Percentiles rank a stretch among this genome's conserved stretches.
Conservation (phyloP, 2,329 filamentous ascomycete genomes). For the Ophiostoma novo-ulmi region DNA sequence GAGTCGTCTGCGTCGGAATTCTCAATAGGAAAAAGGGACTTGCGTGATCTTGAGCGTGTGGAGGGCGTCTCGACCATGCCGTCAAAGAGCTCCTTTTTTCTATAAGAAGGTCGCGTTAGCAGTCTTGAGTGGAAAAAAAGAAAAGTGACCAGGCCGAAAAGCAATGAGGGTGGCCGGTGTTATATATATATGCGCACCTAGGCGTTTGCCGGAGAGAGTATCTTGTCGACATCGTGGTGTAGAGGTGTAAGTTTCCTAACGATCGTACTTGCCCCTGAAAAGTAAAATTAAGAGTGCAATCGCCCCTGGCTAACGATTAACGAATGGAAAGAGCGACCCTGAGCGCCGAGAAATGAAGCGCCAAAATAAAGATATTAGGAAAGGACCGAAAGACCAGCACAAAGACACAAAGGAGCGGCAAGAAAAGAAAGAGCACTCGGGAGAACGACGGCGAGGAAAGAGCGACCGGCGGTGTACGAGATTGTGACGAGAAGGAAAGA, state of each 20-base stretch:
- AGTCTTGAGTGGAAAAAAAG: background rate
- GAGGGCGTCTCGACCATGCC: slow-evolving; percentile 57
- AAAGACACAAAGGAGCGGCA: slow-evolving; percentile 18
- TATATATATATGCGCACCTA: slow-evolving; percentile 30
- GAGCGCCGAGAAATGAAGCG: background rate
- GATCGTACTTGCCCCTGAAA: slow-evolving; percentile 16
- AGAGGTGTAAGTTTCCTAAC: background rate
- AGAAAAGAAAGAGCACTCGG: slow-evolving; percentile 16
- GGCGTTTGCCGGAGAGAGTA: slow-evolving; percentile 35
- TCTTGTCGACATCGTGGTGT: slow-evolving; percentile 31
- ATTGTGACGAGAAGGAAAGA: slow-evolving; percentile 3
- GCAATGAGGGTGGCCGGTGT: background rate
- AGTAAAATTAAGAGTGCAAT: slow-evolving; percentile 14
- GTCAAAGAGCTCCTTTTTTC: slow-evolving; percentile 58
- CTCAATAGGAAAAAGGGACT: slow-evolving; percentile 43
- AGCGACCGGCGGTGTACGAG: background rate
- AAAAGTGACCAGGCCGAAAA: background rate
- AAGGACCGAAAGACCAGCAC: background rate
- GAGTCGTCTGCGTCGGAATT: slow-evolving; percentile 47
- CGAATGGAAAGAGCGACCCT: slow-evolving; percentile 17
- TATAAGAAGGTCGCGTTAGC: slow-evolving; percentile 31
- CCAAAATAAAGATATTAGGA: background rate
- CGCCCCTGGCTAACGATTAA: background rate
- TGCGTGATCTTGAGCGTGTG: slow-evolving; percentile 46
- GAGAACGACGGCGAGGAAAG: slow-evolving; percentile 14